phyloP scores from a whole-genome alignment of 139 green algal species.

The Coccomyxa sp. region DNA sequence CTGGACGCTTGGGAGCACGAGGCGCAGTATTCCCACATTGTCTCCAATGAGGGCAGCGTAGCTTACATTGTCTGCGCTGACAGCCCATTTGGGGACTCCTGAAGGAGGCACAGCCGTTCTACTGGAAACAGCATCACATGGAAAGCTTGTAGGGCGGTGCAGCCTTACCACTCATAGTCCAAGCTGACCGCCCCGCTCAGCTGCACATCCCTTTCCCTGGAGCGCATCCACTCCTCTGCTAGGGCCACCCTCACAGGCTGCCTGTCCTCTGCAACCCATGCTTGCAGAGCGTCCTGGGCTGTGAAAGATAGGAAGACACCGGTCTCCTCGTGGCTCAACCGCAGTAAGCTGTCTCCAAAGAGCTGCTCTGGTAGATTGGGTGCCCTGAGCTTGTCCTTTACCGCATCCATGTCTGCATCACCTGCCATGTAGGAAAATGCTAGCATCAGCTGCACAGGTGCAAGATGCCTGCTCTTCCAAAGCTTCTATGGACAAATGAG shows the following conservation, averaged over 20 bases:
- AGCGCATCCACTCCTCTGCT: conserved; percentile 52
- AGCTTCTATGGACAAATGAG: not conserved
- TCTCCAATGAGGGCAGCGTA: not conserved
- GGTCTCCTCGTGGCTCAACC: conserved; percentile 56
- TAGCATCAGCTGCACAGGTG: not conserved
- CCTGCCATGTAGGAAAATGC: not conserved
- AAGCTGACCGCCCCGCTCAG: conserved; percentile 51
- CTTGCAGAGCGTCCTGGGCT: conserved; percentile 64
- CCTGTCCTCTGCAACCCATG: conserved; percentile 56
- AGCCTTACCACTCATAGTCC: conserved; percentile 81
- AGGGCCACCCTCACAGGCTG: conserved; percentile 54
- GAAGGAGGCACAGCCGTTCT: not conserved
- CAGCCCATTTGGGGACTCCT: too few species aligned
- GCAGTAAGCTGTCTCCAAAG: conserved; percentile 58
- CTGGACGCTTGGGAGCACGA: not conserved
- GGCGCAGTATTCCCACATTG: not conserved
- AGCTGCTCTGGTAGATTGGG: conserved; percentile 77
- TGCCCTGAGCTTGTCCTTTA: conserved; percentile 19
- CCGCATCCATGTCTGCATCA: conserved; percentile 8
- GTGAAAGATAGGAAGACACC: conserved; percentile 58
- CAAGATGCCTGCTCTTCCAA: not conserved
- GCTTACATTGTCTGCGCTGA: too few species aligned
- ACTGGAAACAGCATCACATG: not conserved
- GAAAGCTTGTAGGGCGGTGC: not conserved
- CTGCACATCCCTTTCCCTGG: conserved; percentile 57